Conservation (phyloP, 2,329 filamentous ascomycete species). For the Aspergillus aculeatus region DNA sequence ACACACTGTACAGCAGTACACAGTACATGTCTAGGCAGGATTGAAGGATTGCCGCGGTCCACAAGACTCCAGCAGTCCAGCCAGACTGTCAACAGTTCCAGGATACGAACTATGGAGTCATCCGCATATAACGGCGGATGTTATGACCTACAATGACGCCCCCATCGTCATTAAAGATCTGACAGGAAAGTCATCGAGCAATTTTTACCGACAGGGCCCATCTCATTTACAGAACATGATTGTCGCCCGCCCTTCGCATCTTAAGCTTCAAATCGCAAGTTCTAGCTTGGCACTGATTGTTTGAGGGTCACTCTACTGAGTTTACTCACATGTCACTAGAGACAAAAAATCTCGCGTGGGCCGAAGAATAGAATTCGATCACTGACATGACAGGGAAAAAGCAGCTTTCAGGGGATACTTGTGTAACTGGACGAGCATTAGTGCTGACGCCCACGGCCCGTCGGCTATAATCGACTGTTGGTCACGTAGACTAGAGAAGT, state of each 20-base stretch:
- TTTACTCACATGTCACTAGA: neutral
- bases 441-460: neutral
- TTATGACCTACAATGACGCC: neutral
- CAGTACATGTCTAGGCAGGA: neutral
- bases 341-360: neutral
- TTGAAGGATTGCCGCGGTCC: neutral
- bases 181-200: neutral
- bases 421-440: neutral
- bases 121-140: neutral
- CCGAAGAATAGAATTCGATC: neutral
- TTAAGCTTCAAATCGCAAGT: neutral
- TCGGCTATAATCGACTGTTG: too few relatives aligned
- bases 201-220: neutral
- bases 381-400: neutral
- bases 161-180: neutral
- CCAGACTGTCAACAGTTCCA: neutral
- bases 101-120: neutral
- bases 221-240: neutral
- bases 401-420: neutral
- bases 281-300: neutral
- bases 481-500: too few relatives aligned
- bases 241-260: neutral
- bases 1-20: neutral
- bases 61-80: neutral
- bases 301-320: neutral